Base-by-base conservation (phyloP, 371 early-diverging fungal genomes). In the Mucor racemosus region DNA sequence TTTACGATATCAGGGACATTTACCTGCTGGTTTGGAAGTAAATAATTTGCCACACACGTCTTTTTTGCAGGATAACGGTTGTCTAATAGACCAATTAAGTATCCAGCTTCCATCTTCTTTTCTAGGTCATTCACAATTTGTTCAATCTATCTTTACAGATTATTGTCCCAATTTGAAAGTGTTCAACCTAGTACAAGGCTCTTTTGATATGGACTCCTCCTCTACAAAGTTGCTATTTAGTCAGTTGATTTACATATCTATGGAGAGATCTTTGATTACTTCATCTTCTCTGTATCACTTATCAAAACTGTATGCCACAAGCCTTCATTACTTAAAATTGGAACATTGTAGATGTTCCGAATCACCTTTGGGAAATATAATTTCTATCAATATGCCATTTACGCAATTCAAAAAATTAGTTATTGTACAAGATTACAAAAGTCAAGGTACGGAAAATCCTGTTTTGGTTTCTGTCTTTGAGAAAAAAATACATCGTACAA, bases 221-320 rank as follows among this genome's bases (percentile, higher is more conserved):
- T n/a, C 14, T n/a, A 15, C 14, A 17, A 14, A 35, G 34, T 13
- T 56, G 17, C 7, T 17, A 36, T 35, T 34, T 5, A 33, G 8
- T 36, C 34, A 56, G 17, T 35, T 56, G 56, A 56, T 26, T 35
- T 53, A 14, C 14, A 11, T 53, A 9, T 53, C 53, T 26, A 53
- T 53, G 53, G 53, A 53, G 26, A 14, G 36, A 33, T 56, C 56
- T 2, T 9, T 56, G 36, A n/a, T 56, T 17, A 56, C 56, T 36
- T 36, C 36, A 56, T 9, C 21, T 31, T 56, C 56, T n/a, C 36
- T 56, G 56, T 56, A 56, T 35, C 34, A 56, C 36, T 36, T 56
- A 11, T 56, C 56, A 15, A 56, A 56, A 36, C 7, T 35, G 34
- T 56, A 35, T 14, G 34, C 56, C n/a, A 17, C 56, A 13, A 56